Evolutionary conservation across 768 basidiomycete genomes (phyloP).

Genomic region (Xerocomellus amylosporus): DNA sequence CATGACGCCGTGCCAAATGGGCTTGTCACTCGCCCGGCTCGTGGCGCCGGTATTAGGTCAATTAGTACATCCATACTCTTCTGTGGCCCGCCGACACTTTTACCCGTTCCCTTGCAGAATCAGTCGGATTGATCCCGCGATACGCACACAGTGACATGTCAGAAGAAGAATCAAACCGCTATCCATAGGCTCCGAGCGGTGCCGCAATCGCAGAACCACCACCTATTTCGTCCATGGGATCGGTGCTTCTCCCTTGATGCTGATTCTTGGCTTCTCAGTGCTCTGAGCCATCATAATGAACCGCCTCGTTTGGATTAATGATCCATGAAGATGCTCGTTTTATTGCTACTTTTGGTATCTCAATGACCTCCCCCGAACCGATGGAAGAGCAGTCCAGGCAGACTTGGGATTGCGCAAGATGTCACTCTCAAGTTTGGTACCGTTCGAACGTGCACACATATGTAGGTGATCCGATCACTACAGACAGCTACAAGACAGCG

Average conservation of each 20-base stretch:
- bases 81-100: not conserved
- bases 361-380: constrained; percentile 1
- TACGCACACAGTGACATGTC: constrained; percentile 5
- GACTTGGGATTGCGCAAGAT: not conserved
- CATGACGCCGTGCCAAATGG: not conserved
- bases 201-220: constrained; percentile 7
- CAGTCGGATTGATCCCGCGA: constrained; percentile 12
- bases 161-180: not conserved
- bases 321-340: not conserved
- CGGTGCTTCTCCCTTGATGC: constrained; percentile 18
- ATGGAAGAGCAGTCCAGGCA: not conserved
- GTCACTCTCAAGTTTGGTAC: constrained; percentile 10
- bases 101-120: not conserved
- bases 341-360: not conserved
- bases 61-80: not conserved
- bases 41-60: not conserved
- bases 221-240: not conserved
- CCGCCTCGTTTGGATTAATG: not conserved
- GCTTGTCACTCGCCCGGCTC: not conserved
- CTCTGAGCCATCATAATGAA: not conserved
- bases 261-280: not conserved
- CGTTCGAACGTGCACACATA: not conserved
- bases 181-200: constrained; percentile 8
- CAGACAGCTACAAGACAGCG: constrained; percentile 1
- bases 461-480: not conserved